Conservation (phyloP, 371 early-diverging fungal genomes). For the Entomophthora muscae region DNA sequence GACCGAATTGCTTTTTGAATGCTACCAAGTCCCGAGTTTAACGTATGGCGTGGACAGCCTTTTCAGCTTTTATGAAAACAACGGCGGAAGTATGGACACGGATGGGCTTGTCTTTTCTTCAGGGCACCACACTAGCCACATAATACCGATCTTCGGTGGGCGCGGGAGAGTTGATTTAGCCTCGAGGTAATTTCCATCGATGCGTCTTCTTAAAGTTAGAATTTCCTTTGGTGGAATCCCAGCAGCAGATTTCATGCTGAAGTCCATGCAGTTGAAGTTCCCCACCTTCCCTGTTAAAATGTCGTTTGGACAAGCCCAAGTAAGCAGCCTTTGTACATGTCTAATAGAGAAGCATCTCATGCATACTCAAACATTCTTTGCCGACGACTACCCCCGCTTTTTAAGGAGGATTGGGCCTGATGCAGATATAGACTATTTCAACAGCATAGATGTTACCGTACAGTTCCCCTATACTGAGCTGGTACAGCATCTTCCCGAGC, state of each 20-base stretch:
- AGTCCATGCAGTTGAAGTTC: slow-evolving; percentile 77
- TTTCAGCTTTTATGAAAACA: slow-evolving; percentile 61
- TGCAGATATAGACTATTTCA: slow-evolving; percentile 26
- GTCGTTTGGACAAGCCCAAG: slow-evolving; percentile 49
- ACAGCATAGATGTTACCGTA: slow-evolving; percentile 34
- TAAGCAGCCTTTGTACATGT: slow-evolving; percentile 9
- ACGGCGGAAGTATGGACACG: slow-evolving; percentile 19
- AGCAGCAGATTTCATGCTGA: slow-evolving; percentile 61
- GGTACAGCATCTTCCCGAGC: too few species aligned
- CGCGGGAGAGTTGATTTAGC: slow-evolving; percentile 33
- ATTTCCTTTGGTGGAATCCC: slow-evolving; percentile 49
- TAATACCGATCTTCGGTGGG: slow-evolving; percentile 53
- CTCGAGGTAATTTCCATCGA: slow-evolving; percentile 26
- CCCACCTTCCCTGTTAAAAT: slow-evolving; percentile 73
- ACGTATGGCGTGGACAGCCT: slow-evolving; percentile 72
- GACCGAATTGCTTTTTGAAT: slow-evolving; percentile 75
- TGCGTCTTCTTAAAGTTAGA: slow-evolving; percentile 15
- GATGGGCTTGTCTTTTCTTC: slow-evolving; percentile 56
- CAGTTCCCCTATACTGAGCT: slow-evolving; percentile 56
- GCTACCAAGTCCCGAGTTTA: slow-evolving; percentile 55
- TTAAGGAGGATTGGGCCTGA: slow-evolving; percentile 23
- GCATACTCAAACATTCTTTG: slow-evolving; percentile 42
- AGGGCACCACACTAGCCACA: slow-evolving; percentile 48
- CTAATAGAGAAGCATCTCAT: slow-evolving; percentile 30
- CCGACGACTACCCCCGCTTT: slow-evolving; percentile 50